These are phyloP conservation scores for Graphiopsis chlorocephala DNA, from an alignment of 2,329 filamentous ascomycete species.

Conservation along the genomic window DNA sequence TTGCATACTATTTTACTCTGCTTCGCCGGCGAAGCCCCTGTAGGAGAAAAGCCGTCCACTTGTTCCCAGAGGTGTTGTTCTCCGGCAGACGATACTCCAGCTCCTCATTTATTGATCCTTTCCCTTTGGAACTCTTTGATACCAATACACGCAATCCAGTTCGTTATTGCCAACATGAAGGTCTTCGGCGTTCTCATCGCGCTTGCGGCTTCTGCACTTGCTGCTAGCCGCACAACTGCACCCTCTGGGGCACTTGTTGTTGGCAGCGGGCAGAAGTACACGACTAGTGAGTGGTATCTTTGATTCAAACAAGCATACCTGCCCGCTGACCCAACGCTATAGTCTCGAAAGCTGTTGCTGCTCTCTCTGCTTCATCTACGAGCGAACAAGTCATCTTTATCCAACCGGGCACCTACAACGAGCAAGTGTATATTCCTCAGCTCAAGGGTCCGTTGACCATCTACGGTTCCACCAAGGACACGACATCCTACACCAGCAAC, in stretches of 20 bases:
- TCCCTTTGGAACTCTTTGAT: not conserved
- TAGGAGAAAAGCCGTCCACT: not conserved
- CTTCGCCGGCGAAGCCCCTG: not conserved
- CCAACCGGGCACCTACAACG: slow-evolving; percentile 57
- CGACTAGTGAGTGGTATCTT: slow-evolving; percentile 37
- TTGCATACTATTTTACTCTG: not conserved
- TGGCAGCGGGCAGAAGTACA: slow-evolving; percentile 41
- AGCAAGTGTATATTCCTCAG: slow-evolving; percentile 48
- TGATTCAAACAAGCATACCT: no score
- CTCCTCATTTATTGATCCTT: not conserved
- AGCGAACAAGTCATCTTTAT: slow-evolving; percentile 56
- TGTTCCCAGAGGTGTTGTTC: not conserved
- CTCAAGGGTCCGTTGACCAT: slow-evolving; percentile 49
- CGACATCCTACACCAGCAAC: slow-evolving; percentile 54
- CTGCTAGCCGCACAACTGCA: slow-evolving; percentile 42
- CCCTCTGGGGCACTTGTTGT: slow-evolving; percentile 54
- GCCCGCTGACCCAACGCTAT: not conserved
- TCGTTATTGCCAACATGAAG: not conserved
- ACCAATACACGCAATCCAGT: not conserved
- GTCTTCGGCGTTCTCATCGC: not conserved
- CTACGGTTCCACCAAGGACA: slow-evolving; percentile 58
- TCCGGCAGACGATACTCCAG: not conserved
- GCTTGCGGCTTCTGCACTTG: slow-evolving; percentile 15
- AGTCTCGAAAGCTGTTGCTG: slow-evolving; percentile 54
- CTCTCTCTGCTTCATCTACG: slow-evolving; percentile 52